Conservation (phyloP, 2,329 filamentous ascomycete species). For the Fusarium longipes region DNA sequence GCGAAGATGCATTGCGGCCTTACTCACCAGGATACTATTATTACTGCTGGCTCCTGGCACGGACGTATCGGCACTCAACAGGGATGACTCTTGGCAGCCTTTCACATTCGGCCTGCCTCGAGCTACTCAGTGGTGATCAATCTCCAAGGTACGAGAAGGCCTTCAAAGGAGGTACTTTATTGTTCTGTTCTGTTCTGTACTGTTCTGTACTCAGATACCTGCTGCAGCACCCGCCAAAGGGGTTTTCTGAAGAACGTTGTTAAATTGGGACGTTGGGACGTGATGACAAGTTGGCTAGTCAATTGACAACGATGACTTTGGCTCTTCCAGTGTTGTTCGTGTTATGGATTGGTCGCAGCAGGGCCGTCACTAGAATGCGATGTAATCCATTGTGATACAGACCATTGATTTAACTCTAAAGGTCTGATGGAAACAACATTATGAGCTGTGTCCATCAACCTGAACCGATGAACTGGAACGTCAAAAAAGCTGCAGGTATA, state of each 20-base stretch:
- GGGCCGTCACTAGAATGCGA: neutral
- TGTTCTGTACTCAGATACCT: neutral
- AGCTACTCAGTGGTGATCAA: too few species aligned
- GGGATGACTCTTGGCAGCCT: conserved; percentile 12
- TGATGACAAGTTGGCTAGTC: neutral
- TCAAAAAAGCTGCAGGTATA: neutral
- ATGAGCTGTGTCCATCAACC: neutral
- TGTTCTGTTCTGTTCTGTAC: too few species aligned
- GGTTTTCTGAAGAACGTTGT: conserved; percentile 6
- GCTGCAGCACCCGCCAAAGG: neutral
- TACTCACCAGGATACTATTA: conserved; percentile 15
- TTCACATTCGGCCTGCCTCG: neutral
- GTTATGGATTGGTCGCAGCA: neutral
- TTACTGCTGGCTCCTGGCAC: neutral
- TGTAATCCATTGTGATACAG: neutral
- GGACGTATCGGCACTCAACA: neutral
- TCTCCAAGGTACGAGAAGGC: neutral
- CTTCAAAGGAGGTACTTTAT: neutral
- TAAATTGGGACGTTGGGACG: neutral
- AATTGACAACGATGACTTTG: neutral
- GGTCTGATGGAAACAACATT: neutral
- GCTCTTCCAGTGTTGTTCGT: neutral
- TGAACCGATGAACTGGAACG: conserved; percentile 9
- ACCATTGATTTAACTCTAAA: neutral
- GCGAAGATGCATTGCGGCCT: conserved; percentile 31